Base-by-base conservation (phyloP, 129 eudicot genomes). In the Tanacetum coccineum region DNA sequence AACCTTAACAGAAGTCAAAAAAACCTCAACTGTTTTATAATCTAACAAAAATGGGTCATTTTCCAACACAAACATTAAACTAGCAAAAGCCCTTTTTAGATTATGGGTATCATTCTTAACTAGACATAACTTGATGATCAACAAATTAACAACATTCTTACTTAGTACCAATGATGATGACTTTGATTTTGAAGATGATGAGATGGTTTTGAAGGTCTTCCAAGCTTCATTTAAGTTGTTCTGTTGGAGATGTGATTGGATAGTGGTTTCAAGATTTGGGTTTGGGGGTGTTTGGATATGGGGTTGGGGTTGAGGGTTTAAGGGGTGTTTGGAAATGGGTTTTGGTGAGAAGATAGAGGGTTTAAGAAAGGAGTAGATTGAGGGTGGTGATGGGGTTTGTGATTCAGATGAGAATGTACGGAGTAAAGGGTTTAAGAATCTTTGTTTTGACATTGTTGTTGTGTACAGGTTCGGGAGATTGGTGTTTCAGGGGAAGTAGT, bases 1-100 rank as follows among this genome's bases (percentile, higher is more conserved):
- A 64, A 10, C 61, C 57, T 59, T 80, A 77, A 86, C 79, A 13
- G 83, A 80, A 54, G 59, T 68, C 84, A 88, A 76, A 55, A 93
- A 85, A 72, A 70, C 17, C 60, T 79, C 76, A 25, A 93, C 72
- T 56, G 86, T 81, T 57, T 60, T 80, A 70, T 52, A 65, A 0
- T 93, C 92, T 28, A 93, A 68, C 69, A 82, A 70, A 57, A 64
- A 74, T 9, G 88, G 91, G 59, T 81, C 81, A 64, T 81, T 74
- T 70, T 88, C 98, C 51, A 93, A 55, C 79, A 93, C 70, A 58
- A 76, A 88, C 45, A 86, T 82, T n/a, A 79, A 80, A 15, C 89
- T 80, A 6, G 87, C 95, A 79, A 75, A 93, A 48, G 98, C 98
- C 82, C 98, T 80, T 74, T 93, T 88, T 59, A 88, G 84, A 79